These are phyloP conservation scores for Mortierella sp. DNA, from an alignment of 371 early-diverging fungal species.

Conservation along the genomic window DNA sequence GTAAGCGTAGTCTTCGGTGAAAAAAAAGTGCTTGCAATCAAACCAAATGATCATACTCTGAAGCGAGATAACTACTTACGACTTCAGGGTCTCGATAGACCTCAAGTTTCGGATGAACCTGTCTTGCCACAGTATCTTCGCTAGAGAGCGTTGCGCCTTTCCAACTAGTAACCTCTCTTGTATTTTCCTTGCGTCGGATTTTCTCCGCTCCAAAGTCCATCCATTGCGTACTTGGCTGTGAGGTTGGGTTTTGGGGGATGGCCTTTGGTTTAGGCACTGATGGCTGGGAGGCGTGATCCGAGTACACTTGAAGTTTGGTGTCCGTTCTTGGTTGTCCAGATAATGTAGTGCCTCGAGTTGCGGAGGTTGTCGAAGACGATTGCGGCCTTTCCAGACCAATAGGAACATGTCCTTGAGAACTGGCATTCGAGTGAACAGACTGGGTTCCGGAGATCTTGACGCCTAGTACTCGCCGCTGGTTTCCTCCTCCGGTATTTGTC, in stretches of 20 bases:
- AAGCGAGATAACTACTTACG: slow-evolving; percentile 15
- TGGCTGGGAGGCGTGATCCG: slow-evolving; percentile 16
- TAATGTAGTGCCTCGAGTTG: slow-evolving; percentile 1
- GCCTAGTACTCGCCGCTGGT: slow-evolving; percentile 19
- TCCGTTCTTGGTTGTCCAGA: slow-evolving; percentile 26
- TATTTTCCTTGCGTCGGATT: slow-evolving; percentile 66
- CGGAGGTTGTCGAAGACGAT: not conserved
- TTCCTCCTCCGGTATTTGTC: not conserved
- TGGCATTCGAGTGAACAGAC: slow-evolving; percentile 26
- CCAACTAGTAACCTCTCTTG: slow-evolving; percentile 62
- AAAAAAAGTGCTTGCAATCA: not conserved
- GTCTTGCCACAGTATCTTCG: slow-evolving; percentile 49
- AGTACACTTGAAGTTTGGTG: slow-evolving; percentile 30
- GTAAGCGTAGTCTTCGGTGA: not conserved
- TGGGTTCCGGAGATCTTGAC: slow-evolving; percentile 33
- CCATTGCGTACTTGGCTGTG: slow-evolving; percentile 43
- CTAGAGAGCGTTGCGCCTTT: slow-evolving; percentile 63
- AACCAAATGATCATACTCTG: not conserved
- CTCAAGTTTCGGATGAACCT: slow-evolving; percentile 48
- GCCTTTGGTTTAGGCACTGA: not conserved
- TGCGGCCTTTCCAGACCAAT: slow-evolving; percentile 3
- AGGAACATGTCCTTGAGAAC: slow-evolving; percentile 15
- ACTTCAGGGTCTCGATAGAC: slow-evolving; percentile 63
- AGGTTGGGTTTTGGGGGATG: not conserved
- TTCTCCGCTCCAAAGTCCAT: slow-evolving; percentile 53